Evolutionary conservation across 2,329 filamentous ascomycete species (phyloP), one percentile per base, ranked within the genome.

Genomic region (Botrytis deweyae): DNA sequence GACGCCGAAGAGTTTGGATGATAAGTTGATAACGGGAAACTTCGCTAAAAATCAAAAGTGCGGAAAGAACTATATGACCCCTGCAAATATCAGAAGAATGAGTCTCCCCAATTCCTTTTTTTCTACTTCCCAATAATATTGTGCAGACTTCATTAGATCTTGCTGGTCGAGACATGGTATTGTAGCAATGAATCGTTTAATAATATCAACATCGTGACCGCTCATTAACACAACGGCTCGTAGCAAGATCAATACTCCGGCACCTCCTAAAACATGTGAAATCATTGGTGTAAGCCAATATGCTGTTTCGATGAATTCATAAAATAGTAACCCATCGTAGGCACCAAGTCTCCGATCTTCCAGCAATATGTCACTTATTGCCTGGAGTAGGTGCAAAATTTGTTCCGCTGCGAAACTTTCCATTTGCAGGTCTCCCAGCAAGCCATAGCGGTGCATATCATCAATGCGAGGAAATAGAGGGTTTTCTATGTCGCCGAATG

Each of bases 211-310:
- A 61, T 73, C 61, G 42, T 73, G 61, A 2, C 59, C 72, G 58
- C 72, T 59, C 49, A 73, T 73, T 22, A 62, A 55, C 25, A 38
- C 68, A n/a, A 73, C 67, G 22, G 67, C 67, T 33, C 66, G 36
- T 44, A 73, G 46, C 20, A 73, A 62, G 10, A 70, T 62, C 59
- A 73, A 58, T 52, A 73, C 70, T 33, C 66, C 66, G 12, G 72
- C 46, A 29, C 71, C 71, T 69, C 42, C 49, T 12, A 71, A 22
- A 3, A 71, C 49, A 7, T 42, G 14, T 20, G 72, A 71, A 22
- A 73, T 64, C 5, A 64, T 65, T 3, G 72, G 72, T 22, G 49
- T 36, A 38, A 71, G 55, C 22, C 38, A 58, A 36, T 46, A 18
- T 25, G 72, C 67, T 16, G 72, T 73, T 7, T 61, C 20, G 16